Conservation (phyloP, 2,329 filamentous ascomycete species). For the Chrysosporium queenslandicum region DNA sequence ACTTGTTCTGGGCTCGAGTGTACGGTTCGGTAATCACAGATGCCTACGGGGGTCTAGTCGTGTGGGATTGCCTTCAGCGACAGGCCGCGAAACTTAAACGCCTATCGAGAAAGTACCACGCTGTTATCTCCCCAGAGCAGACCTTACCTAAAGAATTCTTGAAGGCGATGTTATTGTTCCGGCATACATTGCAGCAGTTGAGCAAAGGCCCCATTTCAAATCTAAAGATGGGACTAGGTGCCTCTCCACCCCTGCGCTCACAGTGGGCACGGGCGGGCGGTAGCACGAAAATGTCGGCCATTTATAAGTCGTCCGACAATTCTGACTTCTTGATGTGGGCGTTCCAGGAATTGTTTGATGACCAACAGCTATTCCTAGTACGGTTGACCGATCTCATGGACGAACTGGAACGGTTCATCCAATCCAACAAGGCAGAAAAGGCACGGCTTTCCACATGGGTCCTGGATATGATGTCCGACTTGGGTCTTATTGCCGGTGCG, state of each 20-base stretch:
- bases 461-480: conserved; percentile 32
- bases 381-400: conserved; percentile 36
- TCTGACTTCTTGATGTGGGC: conserved; percentile 30
- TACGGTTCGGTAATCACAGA: conserved; percentile 27
- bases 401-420: conserved; percentile 38
- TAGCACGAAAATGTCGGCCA: conserved; percentile 7
- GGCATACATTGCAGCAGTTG: conserved; percentile 28
- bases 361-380: conserved; percentile 27
- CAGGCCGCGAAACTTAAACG: conserved; percentile 20
- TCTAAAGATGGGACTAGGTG: conserved; percentile 22
- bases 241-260: conserved; percentile 37
- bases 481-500: conserved; percentile 40
- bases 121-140: conserved; percentile 24
- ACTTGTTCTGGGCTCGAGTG: conserved; percentile 35
- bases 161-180: conserved; percentile 33
- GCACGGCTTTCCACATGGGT: conserved; percentile 33
- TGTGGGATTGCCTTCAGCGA: conserved; percentile 33
- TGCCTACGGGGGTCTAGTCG: conserved; percentile 30
- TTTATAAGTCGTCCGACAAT: neutral
- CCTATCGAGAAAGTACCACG: conserved; percentile 29
- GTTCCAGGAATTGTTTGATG: conserved; percentile 33
- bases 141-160: conserved; percentile 35
- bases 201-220: conserved; percentile 25
- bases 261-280: conserved; percentile 26
- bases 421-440: conserved; percentile 29